phyloP scores from a whole-genome alignment of 305 asterid genomes.

The Fraxinus platypoda region DNA sequence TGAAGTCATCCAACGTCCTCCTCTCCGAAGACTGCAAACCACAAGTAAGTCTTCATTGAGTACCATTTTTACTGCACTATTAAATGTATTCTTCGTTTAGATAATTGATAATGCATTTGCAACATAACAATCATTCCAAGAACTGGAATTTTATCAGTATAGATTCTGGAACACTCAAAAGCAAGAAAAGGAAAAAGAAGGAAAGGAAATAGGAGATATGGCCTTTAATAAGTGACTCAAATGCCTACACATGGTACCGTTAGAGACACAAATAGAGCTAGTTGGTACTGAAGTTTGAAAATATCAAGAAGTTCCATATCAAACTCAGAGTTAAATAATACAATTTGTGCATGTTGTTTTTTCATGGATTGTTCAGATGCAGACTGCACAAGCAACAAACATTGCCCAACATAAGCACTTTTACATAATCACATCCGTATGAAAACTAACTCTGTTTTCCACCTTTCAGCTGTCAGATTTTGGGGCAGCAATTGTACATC shows the following conservation, averaged over 20 bases:
- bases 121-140: background rate
- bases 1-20: conserved; percentile 68
- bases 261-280: background rate
- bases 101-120: background rate
- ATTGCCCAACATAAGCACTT: background rate
- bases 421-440: background rate
- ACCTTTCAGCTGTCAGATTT: conserved; percentile 61
- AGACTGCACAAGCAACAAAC: background rate
- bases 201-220: background rate
- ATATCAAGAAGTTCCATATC: background rate
- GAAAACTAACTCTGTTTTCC: background rate
- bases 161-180: background rate
- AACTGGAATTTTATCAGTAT: background rate
- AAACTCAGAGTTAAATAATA: background rate
- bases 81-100: background rate
- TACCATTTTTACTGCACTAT: background rate
- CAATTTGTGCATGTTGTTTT: background rate
- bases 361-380: background rate
- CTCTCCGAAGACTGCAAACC: conserved; percentile 55
- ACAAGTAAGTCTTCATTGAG: conserved; percentile 36
- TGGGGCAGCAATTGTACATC: conserved; percentile 54
- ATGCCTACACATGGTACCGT: background rate
- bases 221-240: background rate
- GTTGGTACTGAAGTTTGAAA: background rate
- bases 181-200: background rate